phyloP scores from a whole-genome alignment of 805 yeast genomes.

The Pichia cabralensis region DNA sequence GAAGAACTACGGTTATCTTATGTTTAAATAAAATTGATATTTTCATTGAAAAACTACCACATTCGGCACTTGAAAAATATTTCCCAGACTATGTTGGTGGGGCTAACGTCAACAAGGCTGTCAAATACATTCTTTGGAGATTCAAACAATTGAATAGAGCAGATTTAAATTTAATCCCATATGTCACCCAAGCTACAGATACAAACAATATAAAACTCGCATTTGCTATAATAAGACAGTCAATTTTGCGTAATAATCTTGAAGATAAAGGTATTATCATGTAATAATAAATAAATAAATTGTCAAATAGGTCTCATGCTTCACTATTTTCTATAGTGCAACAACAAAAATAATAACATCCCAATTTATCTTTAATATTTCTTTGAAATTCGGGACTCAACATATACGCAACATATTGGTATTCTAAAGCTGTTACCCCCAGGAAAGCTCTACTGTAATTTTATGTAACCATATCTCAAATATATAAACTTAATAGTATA shows the following conservation, averaged over 20 bases:
- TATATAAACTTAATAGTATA: too few relatives aligned
- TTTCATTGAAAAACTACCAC: conserved; percentile 74
- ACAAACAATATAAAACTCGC: conserved; percentile 82
- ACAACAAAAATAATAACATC: too few relatives aligned
- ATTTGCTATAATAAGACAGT: conserved; percentile 49
- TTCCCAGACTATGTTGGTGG: conserved; percentile 93
- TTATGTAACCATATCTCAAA: too few relatives aligned
- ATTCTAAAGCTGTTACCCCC: too few relatives aligned
- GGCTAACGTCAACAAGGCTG: conserved; percentile 80
- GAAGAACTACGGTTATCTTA: conserved; percentile 74
- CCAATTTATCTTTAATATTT: too few relatives aligned
- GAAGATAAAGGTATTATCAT: conserved; percentile 44
- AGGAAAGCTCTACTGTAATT: too few relatives aligned
- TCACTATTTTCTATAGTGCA: too few relatives aligned
- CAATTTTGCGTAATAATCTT: conserved; percentile 44
- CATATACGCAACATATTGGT: too few relatives aligned
- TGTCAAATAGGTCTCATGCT: too few relatives aligned
- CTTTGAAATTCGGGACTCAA: too few relatives aligned
- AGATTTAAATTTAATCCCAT: conserved; percentile 75
- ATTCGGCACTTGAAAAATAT: conserved; percentile 69
- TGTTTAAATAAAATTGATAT: conserved; percentile 87
- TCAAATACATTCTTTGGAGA: conserved; percentile 84
- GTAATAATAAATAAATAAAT: too few relatives aligned
- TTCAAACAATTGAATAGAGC: conserved; percentile 79
- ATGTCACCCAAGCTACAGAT: conserved; percentile 91